phyloP scores from a whole-genome alignment of 345 rosid species.

The Eucalyptus pauciflora region DNA sequence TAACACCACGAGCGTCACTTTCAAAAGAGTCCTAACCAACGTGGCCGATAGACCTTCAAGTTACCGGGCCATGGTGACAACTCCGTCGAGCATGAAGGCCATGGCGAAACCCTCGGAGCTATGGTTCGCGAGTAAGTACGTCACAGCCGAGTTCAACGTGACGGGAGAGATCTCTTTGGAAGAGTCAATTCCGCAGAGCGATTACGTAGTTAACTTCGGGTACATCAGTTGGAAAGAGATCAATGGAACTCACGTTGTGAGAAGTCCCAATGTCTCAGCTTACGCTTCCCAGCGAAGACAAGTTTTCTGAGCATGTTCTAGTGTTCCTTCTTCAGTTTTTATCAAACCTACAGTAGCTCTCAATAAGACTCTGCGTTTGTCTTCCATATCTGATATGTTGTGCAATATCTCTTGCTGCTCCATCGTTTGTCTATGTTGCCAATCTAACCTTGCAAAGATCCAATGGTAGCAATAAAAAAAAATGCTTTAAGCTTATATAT shows the following conservation, averaged over 20 bases:
- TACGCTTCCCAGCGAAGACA: conserved; percentile 1
- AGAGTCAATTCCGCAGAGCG: conserved; percentile 6
- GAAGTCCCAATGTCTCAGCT: conserved; percentile 37
- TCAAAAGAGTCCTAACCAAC: conserved; percentile 29
- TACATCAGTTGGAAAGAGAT: conserved; percentile 31
- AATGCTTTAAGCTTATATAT: neutral
- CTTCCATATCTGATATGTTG: neutral
- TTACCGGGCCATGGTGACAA: conserved; percentile 7
- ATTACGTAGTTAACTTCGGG: conserved; percentile 32
- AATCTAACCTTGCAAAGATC: neutral
- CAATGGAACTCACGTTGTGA: conserved; percentile 18
- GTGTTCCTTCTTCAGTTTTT: neutral
- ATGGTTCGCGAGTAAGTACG: conserved; percentile 5
- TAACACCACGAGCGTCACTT: conserved; percentile 16
- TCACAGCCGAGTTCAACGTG: conserved; percentile 20
- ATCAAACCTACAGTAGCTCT: neutral
- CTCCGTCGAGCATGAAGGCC: conserved; percentile 21
- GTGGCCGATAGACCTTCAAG: conserved; percentile 6
- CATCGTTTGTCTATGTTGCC: neutral
- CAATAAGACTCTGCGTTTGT: neutral
- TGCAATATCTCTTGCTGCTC: neutral
- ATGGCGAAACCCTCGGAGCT: conserved; percentile 13
- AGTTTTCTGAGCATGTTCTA: neutral
- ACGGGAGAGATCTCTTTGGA: conserved; percentile 14
- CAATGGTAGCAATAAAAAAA: neutral